Conservation (phyloP, 371 early-diverging fungal genomes). For the Lichtheimia ramosa region DNA sequence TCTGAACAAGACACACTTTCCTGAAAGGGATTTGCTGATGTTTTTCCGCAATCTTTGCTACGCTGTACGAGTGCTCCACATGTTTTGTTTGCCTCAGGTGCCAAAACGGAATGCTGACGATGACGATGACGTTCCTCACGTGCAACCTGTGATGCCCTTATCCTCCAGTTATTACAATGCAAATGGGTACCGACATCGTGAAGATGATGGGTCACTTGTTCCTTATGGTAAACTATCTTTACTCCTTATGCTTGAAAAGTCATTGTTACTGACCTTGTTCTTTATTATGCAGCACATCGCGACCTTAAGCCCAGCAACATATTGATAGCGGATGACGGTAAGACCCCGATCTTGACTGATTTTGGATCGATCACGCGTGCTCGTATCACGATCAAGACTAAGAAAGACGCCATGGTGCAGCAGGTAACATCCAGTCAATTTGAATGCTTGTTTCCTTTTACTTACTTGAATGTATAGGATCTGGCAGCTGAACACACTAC, state of each 20-base stretch:
- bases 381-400: constrained; percentile 51
- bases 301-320: constrained; percentile 75
- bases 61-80: constrained; percentile 62
- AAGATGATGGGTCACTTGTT: constrained; percentile 11
- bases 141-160: constrained; percentile 5
- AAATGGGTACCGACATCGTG: constrained; percentile 2
- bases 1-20: constrained; percentile 50
- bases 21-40: constrained; percentile 58
- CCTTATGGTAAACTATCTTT: constrained; percentile 25
- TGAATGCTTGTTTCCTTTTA: background rate
- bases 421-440: constrained; percentile 29
- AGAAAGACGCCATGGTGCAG: constrained; percentile 63
- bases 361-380: constrained; percentile 69
- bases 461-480: constrained; percentile 9
- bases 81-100: constrained; percentile 48
- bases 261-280: background rate
- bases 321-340: constrained; percentile 62
- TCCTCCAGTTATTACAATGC: constrained; percentile 1
- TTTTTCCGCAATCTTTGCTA: constrained; percentile 66
- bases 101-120: constrained; percentile 32
- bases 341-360: constrained; percentile 70
- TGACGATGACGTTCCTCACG: constrained; percentile 10
- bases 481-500: constrained; percentile 60
- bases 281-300: constrained; percentile 54
- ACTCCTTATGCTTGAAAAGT: background rate